Evolutionary conservation across 139 green algal genomes (phyloP).

Genomic region (Coccomyxa sp.): DNA sequence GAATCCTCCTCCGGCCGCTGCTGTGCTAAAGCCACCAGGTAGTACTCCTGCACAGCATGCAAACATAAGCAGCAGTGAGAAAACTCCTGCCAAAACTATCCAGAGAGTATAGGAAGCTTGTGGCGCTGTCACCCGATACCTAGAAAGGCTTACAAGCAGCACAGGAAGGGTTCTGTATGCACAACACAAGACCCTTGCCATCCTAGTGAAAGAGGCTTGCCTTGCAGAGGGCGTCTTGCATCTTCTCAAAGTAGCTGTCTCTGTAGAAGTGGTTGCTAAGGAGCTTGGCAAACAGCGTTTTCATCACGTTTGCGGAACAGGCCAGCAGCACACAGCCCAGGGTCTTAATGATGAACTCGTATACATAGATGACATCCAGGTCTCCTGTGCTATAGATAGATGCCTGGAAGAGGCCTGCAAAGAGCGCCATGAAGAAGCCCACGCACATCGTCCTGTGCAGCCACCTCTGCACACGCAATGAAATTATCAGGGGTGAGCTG

Average conservation of each 20-base stretch:
- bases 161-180: too few relatives aligned
- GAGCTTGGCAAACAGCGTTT: constrained; percentile 66
- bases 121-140: too few relatives aligned
- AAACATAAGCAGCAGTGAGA: not conserved
- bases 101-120: too few relatives aligned
- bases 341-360: not conserved
- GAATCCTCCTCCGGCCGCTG: not conserved
- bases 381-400: not conserved
- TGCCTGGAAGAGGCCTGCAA: constrained; percentile 15
- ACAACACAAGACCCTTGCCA: too few relatives aligned
- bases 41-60: constrained; percentile 39
- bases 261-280: constrained; percentile 68
- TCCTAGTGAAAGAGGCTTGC: not conserved
- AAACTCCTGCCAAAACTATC: not conserved
- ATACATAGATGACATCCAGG: constrained; percentile 19
- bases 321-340: constrained; percentile 62
- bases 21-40: constrained; percentile 40
- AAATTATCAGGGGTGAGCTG: not conserved
- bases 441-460: constrained; percentile 9
- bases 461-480: constrained; percentile 12
- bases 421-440: constrained; percentile 17
- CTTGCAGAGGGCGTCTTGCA: constrained; percentile 54
- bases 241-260: constrained; percentile 63
- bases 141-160: too few relatives aligned
- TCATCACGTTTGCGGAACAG: constrained; percentile 60